Evolutionary conservation across 768 basidiomycete genomes (phyloP), one percentile per base, ranked within the genome.

Genomic region (Lentinula raphanica): DNA sequence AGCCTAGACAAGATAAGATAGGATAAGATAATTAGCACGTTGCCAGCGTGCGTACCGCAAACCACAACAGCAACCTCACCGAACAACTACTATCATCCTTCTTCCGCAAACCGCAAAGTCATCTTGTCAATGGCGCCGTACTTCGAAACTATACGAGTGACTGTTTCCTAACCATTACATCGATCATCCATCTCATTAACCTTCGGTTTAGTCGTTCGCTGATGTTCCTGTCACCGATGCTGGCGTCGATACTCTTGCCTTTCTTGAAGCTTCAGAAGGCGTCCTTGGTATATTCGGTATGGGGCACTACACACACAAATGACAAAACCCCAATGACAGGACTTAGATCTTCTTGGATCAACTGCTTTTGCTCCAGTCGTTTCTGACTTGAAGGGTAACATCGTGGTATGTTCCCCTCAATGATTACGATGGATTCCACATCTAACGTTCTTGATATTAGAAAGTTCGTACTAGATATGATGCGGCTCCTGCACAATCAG

Each of bases 281-380:
- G 80, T 99, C 46, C 88, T 94, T 59, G 86, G 87, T 58, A 75
- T 98, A 65, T 97, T 99, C 69, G 93, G 96, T 97, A 63, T 49
- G 23, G 29, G 19, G n/a, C n/a, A n/a, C n/a, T n/a, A n/a, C n/a
- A n/a, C n/a, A n/a, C n/a, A n/a, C n/a, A n/a, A n/a, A n/a, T n/a
- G n/a, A n/a, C n/a, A n/a, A n/a, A n/a, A n/a, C n/a, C n/a, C n/a
- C n/a, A n/a, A n/a, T n/a, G n/a, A n/a, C n/a, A n/a, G n/a, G n/a
- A n/a, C n/a, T 5, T 63, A 96, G 94, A 93, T 78, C 76, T 94
- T 27, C 84, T 97, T 54, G 93, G 91, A 63, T 90, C 88, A 51
- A 72, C 87, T 9, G 91, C 95, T 2, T 98, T 99, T 70, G 64
- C 74, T 1, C 77, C 87, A 36, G 97, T 99, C 17, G 87, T 93